Evolutionary conservation across 2,329 filamentous ascomycete genomes (phyloP).

Genomic region (Exophiala calicioides): DNA sequence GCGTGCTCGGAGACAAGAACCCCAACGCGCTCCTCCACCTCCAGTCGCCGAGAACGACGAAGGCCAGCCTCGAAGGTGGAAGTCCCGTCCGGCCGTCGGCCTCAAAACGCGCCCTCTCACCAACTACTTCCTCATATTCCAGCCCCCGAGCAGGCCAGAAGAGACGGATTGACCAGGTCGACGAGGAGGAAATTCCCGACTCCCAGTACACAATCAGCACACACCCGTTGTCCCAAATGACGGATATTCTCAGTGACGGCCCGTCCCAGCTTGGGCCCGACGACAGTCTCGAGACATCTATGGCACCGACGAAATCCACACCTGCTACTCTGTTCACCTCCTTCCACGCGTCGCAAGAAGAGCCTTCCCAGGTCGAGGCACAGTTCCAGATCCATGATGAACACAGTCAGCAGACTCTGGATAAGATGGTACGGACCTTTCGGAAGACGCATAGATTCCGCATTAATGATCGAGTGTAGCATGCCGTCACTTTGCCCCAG

Average conservation of each 20-base stretch:
- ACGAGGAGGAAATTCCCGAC: slow-evolving; percentile 15
- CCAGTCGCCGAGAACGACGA: slow-evolving; percentile 15
- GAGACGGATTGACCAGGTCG: slow-evolving; percentile 24
- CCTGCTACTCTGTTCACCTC: slow-evolving; percentile 22
- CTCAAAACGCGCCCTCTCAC: slow-evolving; percentile 10
- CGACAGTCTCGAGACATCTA: slow-evolving; percentile 5
- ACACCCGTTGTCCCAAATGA: slow-evolving; percentile 19
- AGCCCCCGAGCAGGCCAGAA: slow-evolving; percentile 30
- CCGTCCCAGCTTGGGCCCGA: slow-evolving; percentile 4
- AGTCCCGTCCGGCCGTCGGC: slow-evolving; percentile 2
- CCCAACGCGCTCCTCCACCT: slow-evolving; percentile 27
- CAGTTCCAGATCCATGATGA: slow-evolving; percentile 33
- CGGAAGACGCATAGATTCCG: neutral
- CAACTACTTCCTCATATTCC: neutral
- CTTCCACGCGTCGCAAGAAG: slow-evolving; percentile 27
- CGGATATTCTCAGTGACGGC: slow-evolving; percentile 23
- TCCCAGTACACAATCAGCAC: slow-evolving; percentile 11
- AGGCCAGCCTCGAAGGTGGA: slow-evolving; percentile 7
- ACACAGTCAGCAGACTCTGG: slow-evolving; percentile 30
- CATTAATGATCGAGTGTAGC: slow-evolving; percentile 11
- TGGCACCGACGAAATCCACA: slow-evolving; percentile 14
- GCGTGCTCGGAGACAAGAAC: slow-evolving; percentile 30
- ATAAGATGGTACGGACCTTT: slow-evolving; percentile 26
- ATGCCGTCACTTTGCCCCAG: slow-evolving; percentile 24
- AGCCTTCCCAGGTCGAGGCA: slow-evolving; percentile 22